Evolutionary conservation across 805 yeast genomes (phyloP), one percentile per base, ranked within the genome.

Genomic region (Saccharomycopsis sp.): DNA sequence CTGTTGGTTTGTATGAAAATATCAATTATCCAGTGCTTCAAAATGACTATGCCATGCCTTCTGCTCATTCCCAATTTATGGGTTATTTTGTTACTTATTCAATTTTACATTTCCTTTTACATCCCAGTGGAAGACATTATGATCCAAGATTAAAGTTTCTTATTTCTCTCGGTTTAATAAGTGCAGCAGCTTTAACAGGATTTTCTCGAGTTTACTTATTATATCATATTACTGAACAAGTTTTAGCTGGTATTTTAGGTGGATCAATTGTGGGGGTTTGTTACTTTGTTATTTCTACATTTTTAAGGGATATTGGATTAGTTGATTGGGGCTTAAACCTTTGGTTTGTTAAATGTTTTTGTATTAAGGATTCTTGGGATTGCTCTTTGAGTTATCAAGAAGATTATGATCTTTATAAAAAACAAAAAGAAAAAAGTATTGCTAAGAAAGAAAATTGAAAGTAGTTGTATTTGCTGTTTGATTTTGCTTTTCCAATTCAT

Each of bases 51-150:
- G 98, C 98, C 0, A 89, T 89, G 96, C 98, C 98, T 0, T 77
- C 88, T 39, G 96, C 98, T 1, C 98, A 89, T 59, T 76, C 95
- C 0, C 98, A 89, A 61, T 92, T 88, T 58, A 82, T 89, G 87
- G 94, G 95, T 2, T 92, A 76, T 55, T 76, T 81, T 48, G 69
- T 74, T n/a, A 63, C 70, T 5, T 82, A 77, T 54, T 62, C 69
- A 46, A 50, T 66, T 2, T 64, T 81, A 43, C 61, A 64, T 38
- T 29, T 69, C 42, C 41, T 59, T 57, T 49, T 56, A 48, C 23
- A 27, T 19, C 18, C 35, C 8, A 15, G 26, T 9, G 5, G n/a
- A 17, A 38, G 21, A 31, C 9, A 30, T 21, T 23, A 23, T 13
- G 15, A 21, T 17, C 47, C 62, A 3, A 19, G 50, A 0, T 51